These are phyloP conservation scores for Verticillium nubilum DNA, from an alignment of 2,329 filamentous ascomycete species.

Conservation along the genomic window DNA sequence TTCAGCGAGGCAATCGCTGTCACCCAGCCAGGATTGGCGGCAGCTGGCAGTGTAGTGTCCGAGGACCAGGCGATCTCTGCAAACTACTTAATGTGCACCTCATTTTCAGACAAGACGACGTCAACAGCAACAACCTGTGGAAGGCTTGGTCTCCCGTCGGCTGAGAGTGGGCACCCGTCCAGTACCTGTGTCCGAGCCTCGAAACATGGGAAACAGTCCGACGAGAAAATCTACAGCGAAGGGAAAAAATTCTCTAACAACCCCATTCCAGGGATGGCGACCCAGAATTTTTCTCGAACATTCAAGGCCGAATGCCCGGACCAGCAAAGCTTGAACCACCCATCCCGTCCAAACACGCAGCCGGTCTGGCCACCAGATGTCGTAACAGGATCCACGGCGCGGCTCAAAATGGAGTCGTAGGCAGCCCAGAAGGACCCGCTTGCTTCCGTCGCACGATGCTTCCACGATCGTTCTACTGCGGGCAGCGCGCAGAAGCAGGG, in stretches of 20 bases:
- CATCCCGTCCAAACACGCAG: background rate
- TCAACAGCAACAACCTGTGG: conserved; percentile 2
- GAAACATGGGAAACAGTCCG: background rate
- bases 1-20: too few species aligned
- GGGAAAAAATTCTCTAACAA: background rate
- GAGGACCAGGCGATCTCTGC: too few species aligned
- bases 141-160: conserved; percentile 11
- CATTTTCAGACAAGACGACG: background rate
- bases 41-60: background rate
- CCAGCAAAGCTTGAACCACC: background rate
- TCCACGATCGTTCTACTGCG: background rate
- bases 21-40: background rate
- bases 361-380: background rate
- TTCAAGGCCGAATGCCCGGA: background rate
- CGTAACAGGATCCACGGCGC: background rate
- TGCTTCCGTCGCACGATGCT: conserved; percentile 6
- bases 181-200: background rate
- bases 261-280: background rate
- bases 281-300: background rate
- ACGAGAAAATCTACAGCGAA: background rate
- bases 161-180: conserved; percentile 7
- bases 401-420: background rate
- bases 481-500: background rate
- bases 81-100: background rate
- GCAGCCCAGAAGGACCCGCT: conserved; percentile 7